Percentiles rank a stretch among this genome's conserved stretches.
Conservation (phyloP, 805 yeast species). For the Yarrowia hollandica region DNA sequence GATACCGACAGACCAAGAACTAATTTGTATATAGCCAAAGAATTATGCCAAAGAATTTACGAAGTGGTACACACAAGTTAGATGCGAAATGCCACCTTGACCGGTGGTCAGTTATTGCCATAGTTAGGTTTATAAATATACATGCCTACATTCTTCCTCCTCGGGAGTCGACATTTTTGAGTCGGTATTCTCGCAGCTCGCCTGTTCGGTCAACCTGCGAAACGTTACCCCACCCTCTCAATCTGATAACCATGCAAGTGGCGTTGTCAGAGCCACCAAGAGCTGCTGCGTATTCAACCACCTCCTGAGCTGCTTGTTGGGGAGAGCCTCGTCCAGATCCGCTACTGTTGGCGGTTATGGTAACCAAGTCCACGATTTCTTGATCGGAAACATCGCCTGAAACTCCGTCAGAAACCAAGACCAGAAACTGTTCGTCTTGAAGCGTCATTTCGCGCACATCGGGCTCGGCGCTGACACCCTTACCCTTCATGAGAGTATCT, state of each 20-base stretch:
- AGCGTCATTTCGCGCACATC: constrained; percentile 70
- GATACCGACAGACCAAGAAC: constrained; percentile 46
- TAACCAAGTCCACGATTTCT: constrained; percentile 84
- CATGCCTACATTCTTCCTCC: constrained; percentile 23
- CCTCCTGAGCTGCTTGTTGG: constrained; percentile 80
- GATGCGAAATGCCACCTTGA: too few species aligned
- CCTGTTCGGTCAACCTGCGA: constrained; percentile 75
- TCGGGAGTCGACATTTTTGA: constrained; percentile 46
- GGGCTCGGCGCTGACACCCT: constrained; percentile 91
- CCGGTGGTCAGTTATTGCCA: background rate
- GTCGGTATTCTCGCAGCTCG: constrained; percentile 67
- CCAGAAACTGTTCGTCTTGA: constrained; percentile 85
- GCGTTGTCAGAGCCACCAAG: constrained; percentile 95
- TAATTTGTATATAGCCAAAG: constrained; percentile 27
- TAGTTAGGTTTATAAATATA: constrained; percentile 22
- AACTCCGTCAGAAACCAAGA: constrained; percentile 84
- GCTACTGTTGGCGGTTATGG: constrained; percentile 52
- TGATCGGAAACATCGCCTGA: constrained; percentile 81
- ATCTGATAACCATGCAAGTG: constrained; percentile 77
- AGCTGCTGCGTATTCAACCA: constrained; percentile 77
- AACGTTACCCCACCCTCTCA: constrained; percentile 96
- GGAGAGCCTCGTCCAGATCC: constrained; percentile 79
- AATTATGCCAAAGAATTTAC: too few species aligned
- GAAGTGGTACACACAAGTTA: too few species aligned
- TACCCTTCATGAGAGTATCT: constrained; percentile 73